A percentile compares a stretch with the other conserved stretches of the same genome.
Evolutionary conservation across 2,329 filamentous ascomycete species (phyloP).

Genomic region (Cercospora sp.): DNA sequence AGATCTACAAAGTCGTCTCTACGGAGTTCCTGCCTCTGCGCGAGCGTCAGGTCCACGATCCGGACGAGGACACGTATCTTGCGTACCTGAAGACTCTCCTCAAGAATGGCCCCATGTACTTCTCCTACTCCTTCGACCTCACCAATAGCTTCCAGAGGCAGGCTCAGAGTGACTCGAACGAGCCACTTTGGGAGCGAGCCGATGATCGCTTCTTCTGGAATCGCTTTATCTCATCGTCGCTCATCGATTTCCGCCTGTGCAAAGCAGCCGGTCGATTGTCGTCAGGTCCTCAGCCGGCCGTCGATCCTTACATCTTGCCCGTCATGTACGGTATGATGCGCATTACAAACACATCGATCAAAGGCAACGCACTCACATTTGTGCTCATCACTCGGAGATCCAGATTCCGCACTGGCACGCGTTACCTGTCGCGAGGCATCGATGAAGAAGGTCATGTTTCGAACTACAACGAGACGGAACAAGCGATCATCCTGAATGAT

Average conservation of each 20-base stretch:
- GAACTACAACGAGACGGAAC: conserved; percentile 98
- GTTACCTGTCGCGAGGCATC: conserved; percentile 92
- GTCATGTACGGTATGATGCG: conserved; percentile 96
- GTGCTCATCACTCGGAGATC: conserved; percentile 86
- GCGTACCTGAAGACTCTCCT: conserved; percentile 77
- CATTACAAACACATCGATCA: conserved; percentile 82
- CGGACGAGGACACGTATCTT: conserved; percentile 91
- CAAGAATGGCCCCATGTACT: conserved; percentile 88
- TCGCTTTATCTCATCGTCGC: conserved; percentile 82
- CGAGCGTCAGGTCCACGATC: conserved; percentile 86
- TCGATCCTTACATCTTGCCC: conserved; percentile 90
- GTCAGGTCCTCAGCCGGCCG: conserved; percentile 68
- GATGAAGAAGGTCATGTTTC: conserved; percentile 94
- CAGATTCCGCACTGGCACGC: conserved; percentile 81
- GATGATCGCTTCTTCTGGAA: conserved; percentile 99
- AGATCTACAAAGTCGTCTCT: conserved; percentile 87
- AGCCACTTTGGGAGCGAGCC: conserved; percentile 84
- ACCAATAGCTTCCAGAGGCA: conserved; percentile 97
- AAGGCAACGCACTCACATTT: conserved; percentile 79
- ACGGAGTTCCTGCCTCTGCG: conserved; percentile 93
- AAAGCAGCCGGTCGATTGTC: conserved; percentile 60
- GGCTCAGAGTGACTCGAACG: conserved; percentile 67
- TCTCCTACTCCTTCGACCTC: conserved; percentile 94
- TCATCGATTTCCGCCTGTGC: conserved; percentile 82
- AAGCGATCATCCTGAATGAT: conserved; percentile 87